Evolutionary conservation across 768 basidiomycete genomes (phyloP).

Genomic region (Pleurotus sapidus): DNA sequence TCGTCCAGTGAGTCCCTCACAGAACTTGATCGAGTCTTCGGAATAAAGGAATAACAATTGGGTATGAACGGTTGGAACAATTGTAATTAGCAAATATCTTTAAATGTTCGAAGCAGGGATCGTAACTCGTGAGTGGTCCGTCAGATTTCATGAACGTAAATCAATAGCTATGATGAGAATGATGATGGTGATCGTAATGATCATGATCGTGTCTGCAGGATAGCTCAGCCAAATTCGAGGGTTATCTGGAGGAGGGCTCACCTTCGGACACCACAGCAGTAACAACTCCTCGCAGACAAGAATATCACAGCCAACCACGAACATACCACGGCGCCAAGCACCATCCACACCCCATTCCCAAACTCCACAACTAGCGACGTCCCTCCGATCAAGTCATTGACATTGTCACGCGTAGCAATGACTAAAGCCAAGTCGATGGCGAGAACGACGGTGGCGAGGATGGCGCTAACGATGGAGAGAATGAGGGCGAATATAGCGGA

Average conservation of each 20-base stretch:
- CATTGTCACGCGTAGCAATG: constrained; percentile 35
- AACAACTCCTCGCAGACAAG: constrained; percentile 63
- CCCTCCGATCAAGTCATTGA: constrained; percentile 34
- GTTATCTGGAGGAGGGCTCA: constrained; percentile 16
- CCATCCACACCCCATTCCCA: constrained; percentile 77
- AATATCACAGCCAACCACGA: constrained; percentile 61
- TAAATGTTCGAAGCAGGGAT: too few species aligned
- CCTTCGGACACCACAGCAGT: constrained; percentile 64
- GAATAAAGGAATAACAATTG: too few species aligned
- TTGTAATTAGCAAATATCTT: too few species aligned
- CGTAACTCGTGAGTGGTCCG: background rate
- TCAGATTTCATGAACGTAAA: background rate
- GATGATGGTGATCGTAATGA: constrained; percentile 5
- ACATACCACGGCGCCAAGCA: constrained; percentile 49
- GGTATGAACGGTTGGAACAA: too few species aligned
- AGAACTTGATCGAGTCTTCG: too few species aligned
- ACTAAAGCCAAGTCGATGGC: constrained; percentile 64
- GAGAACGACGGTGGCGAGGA: constrained; percentile 54
- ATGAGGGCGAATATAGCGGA: constrained; percentile 59
- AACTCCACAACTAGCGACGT: constrained; percentile 45
- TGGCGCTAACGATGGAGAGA: constrained; percentile 50
- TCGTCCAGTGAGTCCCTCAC: too few species aligned
- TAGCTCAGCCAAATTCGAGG: background rate
- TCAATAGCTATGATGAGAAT: constrained; percentile 1
- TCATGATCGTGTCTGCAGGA: constrained; percentile 7